phyloP scores from a whole-genome alignment of 2,329 filamentous ascomycete species.

The Leptographium galeiforme region DNA sequence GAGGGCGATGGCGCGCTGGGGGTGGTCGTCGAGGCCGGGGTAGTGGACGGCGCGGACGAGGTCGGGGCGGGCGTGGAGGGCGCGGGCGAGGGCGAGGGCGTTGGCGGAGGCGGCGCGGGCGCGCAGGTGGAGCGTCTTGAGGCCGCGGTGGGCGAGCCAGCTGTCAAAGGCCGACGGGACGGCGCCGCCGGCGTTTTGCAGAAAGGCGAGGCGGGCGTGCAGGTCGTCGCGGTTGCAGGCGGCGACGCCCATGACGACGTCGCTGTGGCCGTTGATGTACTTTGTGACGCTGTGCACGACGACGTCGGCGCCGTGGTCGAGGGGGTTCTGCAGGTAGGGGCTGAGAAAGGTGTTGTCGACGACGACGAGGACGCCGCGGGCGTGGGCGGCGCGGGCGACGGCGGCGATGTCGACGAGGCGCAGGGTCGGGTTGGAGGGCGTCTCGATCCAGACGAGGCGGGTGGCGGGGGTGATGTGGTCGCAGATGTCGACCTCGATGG shows the following conservation, averaged over 20 bases:
- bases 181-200: slow-evolving; percentile 95
- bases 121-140: slow-evolving; percentile 92
- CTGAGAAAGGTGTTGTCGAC: slow-evolving; percentile 98
- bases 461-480: slow-evolving; percentile 79
- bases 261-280: slow-evolving; percentile 96
- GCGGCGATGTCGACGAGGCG: slow-evolving; percentile 84
- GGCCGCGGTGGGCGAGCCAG: slow-evolving; percentile 92
- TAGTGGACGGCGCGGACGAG: slow-evolving; percentile 82
- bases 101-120: slow-evolving; percentile 75
- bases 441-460: slow-evolving; percentile 94
- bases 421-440: slow-evolving; percentile 86
- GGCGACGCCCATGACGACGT: slow-evolving; percentile 94
- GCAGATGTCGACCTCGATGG: slow-evolving; percentile 78
- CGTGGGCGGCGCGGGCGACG: slow-evolving; percentile 70
- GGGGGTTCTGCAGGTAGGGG: slow-evolving; percentile 91
- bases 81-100: slow-evolving; percentile 61
- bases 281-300: slow-evolving; percentile 97
- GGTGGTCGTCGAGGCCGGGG: slow-evolving; percentile 77
- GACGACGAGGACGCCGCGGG: slow-evolving; percentile 85
- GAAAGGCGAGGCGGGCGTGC: slow-evolving; percentile 65
- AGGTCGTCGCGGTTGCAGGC: slow-evolving; percentile 84
- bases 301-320: slow-evolving; percentile 90
- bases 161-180: slow-evolving; percentile 91
- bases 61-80: slow-evolving; percentile 66
- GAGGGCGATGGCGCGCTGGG: slow-evolving; percentile 68